Evolutionary conservation across 2,329 filamentous ascomycete genomes (phyloP).

Genomic region (Pseudogymnoascus sp.): DNA sequence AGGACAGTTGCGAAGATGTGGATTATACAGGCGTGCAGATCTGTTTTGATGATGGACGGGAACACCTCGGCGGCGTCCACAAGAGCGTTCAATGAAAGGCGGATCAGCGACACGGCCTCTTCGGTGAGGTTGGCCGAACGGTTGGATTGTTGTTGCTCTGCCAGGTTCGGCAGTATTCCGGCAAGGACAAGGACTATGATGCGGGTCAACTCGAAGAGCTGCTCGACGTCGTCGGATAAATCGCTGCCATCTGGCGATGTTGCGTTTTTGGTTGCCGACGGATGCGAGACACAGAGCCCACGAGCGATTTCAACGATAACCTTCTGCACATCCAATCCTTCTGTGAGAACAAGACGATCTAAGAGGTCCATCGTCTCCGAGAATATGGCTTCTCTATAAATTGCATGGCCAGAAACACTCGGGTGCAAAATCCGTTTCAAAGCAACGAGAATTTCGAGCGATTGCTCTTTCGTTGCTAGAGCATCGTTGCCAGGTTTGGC

Average conservation of each 20-base stretch:
- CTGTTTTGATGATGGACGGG: slow-evolving; percentile 91
- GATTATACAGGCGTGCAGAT: slow-evolving; percentile 91
- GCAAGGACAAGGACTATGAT: slow-evolving; percentile 93
- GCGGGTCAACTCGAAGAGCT: slow-evolving; percentile 91
- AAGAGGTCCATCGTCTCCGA: slow-evolving; percentile 95
- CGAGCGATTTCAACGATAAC: slow-evolving; percentile 93
- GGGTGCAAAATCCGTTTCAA: slow-evolving; percentile 93
- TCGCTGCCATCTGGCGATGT: slow-evolving; percentile 61
- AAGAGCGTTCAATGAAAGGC: slow-evolving; percentile 74
- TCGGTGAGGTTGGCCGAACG: slow-evolving; percentile 74
- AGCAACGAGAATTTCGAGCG: slow-evolving; percentile 80
- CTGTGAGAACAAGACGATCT: slow-evolving; percentile 85
- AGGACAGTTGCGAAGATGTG: slow-evolving; percentile 95
- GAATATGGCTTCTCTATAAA: slow-evolving; percentile 93
- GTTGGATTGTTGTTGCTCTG: slow-evolving; percentile 53
- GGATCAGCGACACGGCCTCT: slow-evolving; percentile 75
- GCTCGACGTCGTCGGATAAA: slow-evolving; percentile 93
- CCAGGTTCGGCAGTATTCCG: slow-evolving; percentile 76
- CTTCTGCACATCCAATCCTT: slow-evolving; percentile 78
- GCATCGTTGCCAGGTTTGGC: slow-evolving; percentile 64
- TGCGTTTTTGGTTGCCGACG: slow-evolving; percentile 68
- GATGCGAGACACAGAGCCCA: slow-evolving; percentile 83
- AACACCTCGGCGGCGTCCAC: slow-evolving; percentile 95
- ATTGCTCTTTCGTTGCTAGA: slow-evolving; percentile 68
- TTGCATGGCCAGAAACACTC: slow-evolving; percentile 89